These are phyloP conservation scores for Ilex aquifolium DNA, from an alignment of 257 asterid genomes.

Conservation along the genomic window DNA sequence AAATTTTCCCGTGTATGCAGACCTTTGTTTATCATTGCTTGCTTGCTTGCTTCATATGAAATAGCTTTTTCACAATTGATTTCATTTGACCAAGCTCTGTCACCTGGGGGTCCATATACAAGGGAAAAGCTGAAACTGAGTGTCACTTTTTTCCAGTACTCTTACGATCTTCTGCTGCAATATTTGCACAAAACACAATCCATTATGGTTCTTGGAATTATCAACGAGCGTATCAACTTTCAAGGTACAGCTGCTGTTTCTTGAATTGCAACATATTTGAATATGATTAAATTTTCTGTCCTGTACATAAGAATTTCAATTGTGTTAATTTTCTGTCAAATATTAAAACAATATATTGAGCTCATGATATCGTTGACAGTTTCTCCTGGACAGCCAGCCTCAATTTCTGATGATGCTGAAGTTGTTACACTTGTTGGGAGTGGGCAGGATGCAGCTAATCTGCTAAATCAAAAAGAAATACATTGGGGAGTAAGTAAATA, in stretches of 20 bases:
- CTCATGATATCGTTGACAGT: constrained; percentile 43
- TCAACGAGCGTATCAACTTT: constrained; percentile 95
- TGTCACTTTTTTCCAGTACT: constrained; percentile 45
- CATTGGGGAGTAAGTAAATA: constrained; percentile 89
- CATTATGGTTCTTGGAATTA: constrained; percentile 80
- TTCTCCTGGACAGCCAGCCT: constrained; percentile 88
- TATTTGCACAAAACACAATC: constrained; percentile 85
- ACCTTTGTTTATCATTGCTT: no score
- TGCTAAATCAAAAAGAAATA: constrained; percentile 86
- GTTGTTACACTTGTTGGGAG: constrained; percentile 74
- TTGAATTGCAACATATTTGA: background rate
- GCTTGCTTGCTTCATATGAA: no score
- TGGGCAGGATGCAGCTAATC: constrained; percentile 77
- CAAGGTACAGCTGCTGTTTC: constrained; percentile 44
- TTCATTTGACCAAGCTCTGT: no score
- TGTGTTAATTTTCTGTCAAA: background rate
- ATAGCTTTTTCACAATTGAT: no score
- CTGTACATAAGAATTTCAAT: background rate
- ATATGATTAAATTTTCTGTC: constrained; percentile 1
- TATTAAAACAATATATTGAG: constrained; percentile 11
- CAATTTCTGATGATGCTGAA: constrained; percentile 86
- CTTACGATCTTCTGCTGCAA: constrained; percentile 88
- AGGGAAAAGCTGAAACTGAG: no score
- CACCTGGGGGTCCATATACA: no score
- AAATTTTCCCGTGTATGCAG: no score